Evolutionary conservation across 768 basidiomycete genomes (phyloP), one percentile per base, ranked within the genome.

Genomic region (Clathrus columnatus): DNA sequence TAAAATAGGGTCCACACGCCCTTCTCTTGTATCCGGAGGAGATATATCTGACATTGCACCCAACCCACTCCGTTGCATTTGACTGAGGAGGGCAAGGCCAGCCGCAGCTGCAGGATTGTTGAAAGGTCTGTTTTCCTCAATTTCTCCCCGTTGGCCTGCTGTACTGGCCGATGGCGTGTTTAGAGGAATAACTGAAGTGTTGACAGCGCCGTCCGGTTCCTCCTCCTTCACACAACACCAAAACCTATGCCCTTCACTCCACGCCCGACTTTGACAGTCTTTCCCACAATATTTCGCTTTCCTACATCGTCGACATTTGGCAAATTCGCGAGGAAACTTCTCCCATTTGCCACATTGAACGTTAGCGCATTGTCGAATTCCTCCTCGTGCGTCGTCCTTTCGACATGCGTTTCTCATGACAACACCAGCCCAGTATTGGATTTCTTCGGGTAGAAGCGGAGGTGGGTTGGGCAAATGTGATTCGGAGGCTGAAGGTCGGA

Each of bases 261-360:
- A 97, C 0, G 94, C 95, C 17, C 85, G 88, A 61, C 88, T 91
- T 73, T 96, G 94, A 65, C 94, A 98, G 62, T 93, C 89, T 69
- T 97, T 97, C 23, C 91, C 91, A 64, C 96, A 98, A 67, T 98
- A 99, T 69, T 99, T 99, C 8, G 95, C 96, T 70, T 98, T 96
- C 61, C 95, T 72, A 70, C 96, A 99, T 61, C 95, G 75, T 50
- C 96, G 69, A 65, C 96, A 98, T 66, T 99, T 98, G 7, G 94
- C 94, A 69, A 99, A 99, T 68, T 98, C 91, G 24, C 95, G 79
- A 1, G 95, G 90, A 61, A 82, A 89, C 10, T 76, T 73, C 69
- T 99, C 96, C 96, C 94, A 97, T 61, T 81, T 81, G 0, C 95
- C 96, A 63, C 96, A 98, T 47, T 88, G 78, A 94, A 98, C 87